Conservation (phyloP, 352 stramenopile genomes). For the Saprolegnia diclina region DNA sequence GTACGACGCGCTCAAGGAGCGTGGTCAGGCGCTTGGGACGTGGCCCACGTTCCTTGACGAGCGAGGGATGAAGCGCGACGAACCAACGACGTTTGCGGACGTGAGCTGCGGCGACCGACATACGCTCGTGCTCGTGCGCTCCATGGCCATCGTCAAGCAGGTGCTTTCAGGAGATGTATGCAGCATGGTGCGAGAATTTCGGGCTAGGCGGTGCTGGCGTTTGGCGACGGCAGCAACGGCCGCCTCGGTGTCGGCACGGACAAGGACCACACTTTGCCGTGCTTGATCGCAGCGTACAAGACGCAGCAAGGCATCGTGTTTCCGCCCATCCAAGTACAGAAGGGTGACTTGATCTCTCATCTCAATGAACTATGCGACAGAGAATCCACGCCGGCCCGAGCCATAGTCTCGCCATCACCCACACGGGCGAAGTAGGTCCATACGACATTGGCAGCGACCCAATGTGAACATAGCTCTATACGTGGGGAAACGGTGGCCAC, state of each 20-base stretch:
- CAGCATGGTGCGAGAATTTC: too few relatives aligned
- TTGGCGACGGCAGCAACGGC: conserved; percentile 65
- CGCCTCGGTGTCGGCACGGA: conserved; percentile 54
- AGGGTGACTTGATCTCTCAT: not conserved
- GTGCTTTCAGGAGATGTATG: not conserved
- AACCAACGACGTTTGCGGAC: conserved; percentile 48
- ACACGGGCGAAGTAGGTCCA: conserved; percentile 33
- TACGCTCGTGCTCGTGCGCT: conserved; percentile 40
- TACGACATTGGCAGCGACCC: not conserved
- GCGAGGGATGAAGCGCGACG: conserved; percentile 24
- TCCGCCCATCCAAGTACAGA: conserved; percentile 33
- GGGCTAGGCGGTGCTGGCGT: conserved; percentile 41
- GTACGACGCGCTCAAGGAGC: not conserved
- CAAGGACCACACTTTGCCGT: conserved; percentile 38
- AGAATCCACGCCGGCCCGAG: conserved; percentile 39
- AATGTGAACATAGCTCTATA: conserved; percentile 35
- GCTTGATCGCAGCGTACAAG: conserved; percentile 39
- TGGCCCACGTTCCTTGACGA: not conserved
- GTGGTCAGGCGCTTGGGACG: not conserved
- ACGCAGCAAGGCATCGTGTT: conserved; percentile 17
- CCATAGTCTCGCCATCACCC: conserved; percentile 46
- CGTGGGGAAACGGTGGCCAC: conserved; percentile 52
- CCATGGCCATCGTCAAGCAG: conserved; percentile 1
- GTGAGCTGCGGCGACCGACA: conserved; percentile 66
- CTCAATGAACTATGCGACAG: not conserved